Base-by-base conservation (phyloP, 129 eudicot species). In the Escallonia rubra region DNA sequence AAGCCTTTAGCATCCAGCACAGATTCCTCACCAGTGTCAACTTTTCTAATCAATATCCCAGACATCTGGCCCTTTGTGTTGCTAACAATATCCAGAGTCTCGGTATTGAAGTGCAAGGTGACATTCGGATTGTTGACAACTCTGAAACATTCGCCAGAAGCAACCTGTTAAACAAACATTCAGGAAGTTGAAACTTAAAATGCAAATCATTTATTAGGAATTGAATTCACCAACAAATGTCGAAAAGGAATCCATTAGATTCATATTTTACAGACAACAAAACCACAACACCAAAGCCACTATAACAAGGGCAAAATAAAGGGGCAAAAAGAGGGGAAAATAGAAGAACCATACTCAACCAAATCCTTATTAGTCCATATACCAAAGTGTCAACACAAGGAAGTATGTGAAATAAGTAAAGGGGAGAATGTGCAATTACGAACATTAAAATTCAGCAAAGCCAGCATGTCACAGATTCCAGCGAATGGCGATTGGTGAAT, bases 131-230 rank as follows among this genome's bases (percentile, higher is more conserved):
- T 93, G 87, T 93, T 86, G 83, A 73, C 65, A 75, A 93, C 98
- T 93, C 98, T 93, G 98, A 93, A 93, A 93, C 96, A 89, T 93
- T 88, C 98, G 96, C 98, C 95, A 93, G 95, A 93, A 93, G 79
- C 92, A 93, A 93, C 98, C 98, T 93, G 98, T 93, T 93, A 93
- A 93, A 84, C 91, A 93, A 86, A 92, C 89, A 88, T 84, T 74
- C 94, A 86, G 74, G 94, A 74, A 88, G 96, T 88, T 83, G 91
- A 86, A 88, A 81, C 87, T 85, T 72, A 81, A 81, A 81, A 77
- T 70, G 78, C 66, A 56, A 57, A 76, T 50, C 61, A 61, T 51
- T 80, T 62, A 74, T 79, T 76, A 67, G 74, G 57, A 75, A 75
- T 59, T 84, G 70, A 80, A 65, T 77, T 64, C 64, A 57, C 79